Evolutionary conservation across 768 basidiomycete genomes (phyloP), one percentile per base, ranked within the genome.

Genomic region (Strobilomyces echinocephalus): DNA sequence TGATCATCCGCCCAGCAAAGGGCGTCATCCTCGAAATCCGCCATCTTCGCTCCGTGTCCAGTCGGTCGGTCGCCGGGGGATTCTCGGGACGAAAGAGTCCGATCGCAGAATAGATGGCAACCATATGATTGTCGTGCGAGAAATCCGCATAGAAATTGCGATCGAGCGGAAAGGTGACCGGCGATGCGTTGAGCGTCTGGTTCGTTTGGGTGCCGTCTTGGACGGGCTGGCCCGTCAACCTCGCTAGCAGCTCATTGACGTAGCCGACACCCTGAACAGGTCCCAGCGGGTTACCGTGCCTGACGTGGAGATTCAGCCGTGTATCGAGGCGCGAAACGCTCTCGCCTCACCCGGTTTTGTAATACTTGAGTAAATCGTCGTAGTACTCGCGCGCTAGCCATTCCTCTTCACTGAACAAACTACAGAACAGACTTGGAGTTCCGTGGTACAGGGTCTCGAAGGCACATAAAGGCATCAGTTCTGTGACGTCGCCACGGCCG

Each of bases 211-310:
- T 92, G 57, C 76, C 57, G 68, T 92, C 89, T 38, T 64, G 67
- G 31, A 91, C 88, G 3, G 83, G 79, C 15, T 67, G 68, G 15
- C 76, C 75, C 0, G 85, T 88, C 40, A 95, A 76, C 11, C 94
- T 82, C 0, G 90, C 88, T 20, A 95, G 67, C n/a, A 95, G 79
- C 71, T 95, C 92, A 65, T 92, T 93, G 63, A 89, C 75, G 65
- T 88, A 95, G 7, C 92, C 93, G 4, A 93, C 84, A 31, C 91
- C 90, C 64, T 90, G 88, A 8, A 91, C 82, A 5, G 74, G 84
- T 2, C 91, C 90, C 1, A 92, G 73, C 2, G 66, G 59, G 55
- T 83, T 81, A 4, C 90, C 89, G 54, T 88, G 79, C 18, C 87
- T 88, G 54, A 9, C n/a, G 18, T 40, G 11, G 5, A 24, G 9